Base-by-base conservation (phyloP, 2,329 filamentous ascomycete genomes). In the Teratosphaeria zuluensis region DNA sequence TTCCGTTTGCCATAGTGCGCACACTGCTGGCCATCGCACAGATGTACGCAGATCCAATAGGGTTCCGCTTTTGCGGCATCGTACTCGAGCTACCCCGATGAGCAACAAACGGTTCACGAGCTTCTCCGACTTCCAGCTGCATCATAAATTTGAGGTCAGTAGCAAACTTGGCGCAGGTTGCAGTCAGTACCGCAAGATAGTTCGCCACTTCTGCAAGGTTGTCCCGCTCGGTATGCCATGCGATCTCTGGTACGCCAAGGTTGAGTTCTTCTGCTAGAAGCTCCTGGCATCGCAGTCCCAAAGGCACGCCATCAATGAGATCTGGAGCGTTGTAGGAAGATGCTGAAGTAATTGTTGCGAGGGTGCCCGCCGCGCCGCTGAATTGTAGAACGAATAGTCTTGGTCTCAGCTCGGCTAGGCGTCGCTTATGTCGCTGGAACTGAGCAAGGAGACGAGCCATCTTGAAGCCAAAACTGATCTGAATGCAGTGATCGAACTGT, bases 81-180 rank as follows among this genome's bases (percentile, higher is more conserved):
- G 81, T 83, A 0, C 77, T 81, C 0, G 76, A 80, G 1, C 80
- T 78, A 0, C 81, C 81, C 6, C 80, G 74, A 61, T 82, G 79
- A 1, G 78, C 77, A 1, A 81, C 78, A 54, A 79, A 83, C 1
- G 69, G 69, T 59, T 71, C 69, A 28, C 62, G 61, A 32, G 66
- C 65, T 59, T 71, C 69, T 30, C 62, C 61, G 9, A 70, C 58
- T 35, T 71, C 69, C 30, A 68, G 69, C 56, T 67, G 67, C 31
- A 64, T 66, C 66, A 71, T 68, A 30, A 70, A 46, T 31, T 68
- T 67, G 1, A 71, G n/a, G 53, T 71, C 69, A 1, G 61, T 63
- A 4, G 69, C 69, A 19, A 69, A 56, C 57, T 70, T 71, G 0
- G 65, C 68, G 3, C 69, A 60, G 11, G 63, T 65, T n/a, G 63